phyloP scores from a whole-genome alignment of 1,284 basidiomycete genomes.

The Inonotus hispidus region DNA sequence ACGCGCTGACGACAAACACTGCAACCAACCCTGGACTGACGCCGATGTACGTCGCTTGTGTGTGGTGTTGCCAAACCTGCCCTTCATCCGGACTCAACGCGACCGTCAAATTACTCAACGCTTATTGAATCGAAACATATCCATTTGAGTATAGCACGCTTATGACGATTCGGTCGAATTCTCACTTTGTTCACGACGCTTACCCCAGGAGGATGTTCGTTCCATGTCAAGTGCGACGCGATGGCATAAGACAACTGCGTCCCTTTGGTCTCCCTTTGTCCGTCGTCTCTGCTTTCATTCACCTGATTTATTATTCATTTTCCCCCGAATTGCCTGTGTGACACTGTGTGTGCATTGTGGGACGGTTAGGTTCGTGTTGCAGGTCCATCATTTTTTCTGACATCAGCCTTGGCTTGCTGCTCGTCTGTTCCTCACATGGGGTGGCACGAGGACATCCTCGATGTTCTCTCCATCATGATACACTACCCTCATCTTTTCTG shows the following conservation, averaged over 20 bases:
- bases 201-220: not conserved
- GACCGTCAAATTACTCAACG: not conserved
- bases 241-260: not conserved
- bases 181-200: not conserved
- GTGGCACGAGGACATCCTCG: not conserved
- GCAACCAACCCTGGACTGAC: too few relatives aligned
- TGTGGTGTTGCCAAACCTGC: not conserved
- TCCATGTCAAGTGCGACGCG: not conserved
- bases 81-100: not conserved
- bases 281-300: not conserved
- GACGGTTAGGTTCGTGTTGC: too few relatives aligned
- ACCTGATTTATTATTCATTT: not conserved
- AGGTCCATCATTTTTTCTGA: not conserved
- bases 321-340: not conserved
- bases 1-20: too few relatives aligned
- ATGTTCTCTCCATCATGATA: constrained; percentile 1
- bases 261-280: not conserved
- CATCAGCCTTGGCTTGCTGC: not conserved
- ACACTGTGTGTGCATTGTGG: too few relatives aligned
- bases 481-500: not conserved
- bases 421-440: not conserved
- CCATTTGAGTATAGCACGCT: not conserved
- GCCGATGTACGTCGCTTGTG: not conserved
- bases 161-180: too few relatives aligned
- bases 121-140: not conserved